Evolutionary conservation across 441 rosid species (phyloP), one percentile per base, ranked within the genome.

Genomic region (Erysimum cheiri): DNA sequence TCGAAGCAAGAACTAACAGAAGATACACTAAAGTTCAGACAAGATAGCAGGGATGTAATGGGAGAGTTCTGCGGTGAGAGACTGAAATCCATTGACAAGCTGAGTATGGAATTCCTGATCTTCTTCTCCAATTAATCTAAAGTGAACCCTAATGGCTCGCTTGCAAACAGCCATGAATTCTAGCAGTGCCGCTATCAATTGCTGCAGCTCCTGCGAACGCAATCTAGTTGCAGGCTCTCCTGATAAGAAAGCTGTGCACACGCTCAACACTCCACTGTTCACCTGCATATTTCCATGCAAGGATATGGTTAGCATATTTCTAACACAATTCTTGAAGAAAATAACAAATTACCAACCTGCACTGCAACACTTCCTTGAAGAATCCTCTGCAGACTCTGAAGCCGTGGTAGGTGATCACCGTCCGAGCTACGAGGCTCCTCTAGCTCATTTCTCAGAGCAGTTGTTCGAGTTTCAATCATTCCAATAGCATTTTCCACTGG

Each of bases 351-450:
- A 22, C 96, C 73, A 63, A 92, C 99, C 81, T 92, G 99, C 59
- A 92, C 99, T n/a, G 99, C 99, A 61, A 92, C 99, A 81, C 96
- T 95, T 84, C 99, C 98, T 85, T 92, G 99, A 67, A 95, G 97
- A 79, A 95, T 95, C 79, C 99, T 86, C 86, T 92, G 99, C 60
- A 95, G 84, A 80, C 98, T 92, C 82, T 92, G 98, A 22, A 92
- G 96, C 58, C 98, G 96, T 3, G 98, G 99, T 58, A 92, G 82
- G 69, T 92, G 98, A 81, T 95, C 99, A 39, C 98, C 99, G 60
- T 95, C 99, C 32, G 99, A 90, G 75, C 96, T 92, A 66, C 99
- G 98, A 74, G 99, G 97, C 87, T 95, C 99, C 80, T 95, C 98
- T 32, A 95, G 95, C 82, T 92, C 98, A 64, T 89, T 95, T 76